Evolutionary conservation across 805 yeast genomes (phyloP).

Genomic region (Saturnispora kantuleensis): DNA sequence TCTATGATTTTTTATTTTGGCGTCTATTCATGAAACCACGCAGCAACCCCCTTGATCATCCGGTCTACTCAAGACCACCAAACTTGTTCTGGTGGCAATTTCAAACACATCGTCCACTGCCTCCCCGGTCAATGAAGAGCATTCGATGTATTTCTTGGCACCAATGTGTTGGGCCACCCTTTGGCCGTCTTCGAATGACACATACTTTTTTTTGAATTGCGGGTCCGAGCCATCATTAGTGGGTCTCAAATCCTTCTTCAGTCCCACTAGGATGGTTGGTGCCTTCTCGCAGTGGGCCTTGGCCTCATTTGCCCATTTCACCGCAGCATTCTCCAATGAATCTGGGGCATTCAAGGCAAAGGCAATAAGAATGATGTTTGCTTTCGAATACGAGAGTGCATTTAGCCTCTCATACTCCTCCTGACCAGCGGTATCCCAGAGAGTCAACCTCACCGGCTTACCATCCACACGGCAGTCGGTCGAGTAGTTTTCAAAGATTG

Average conservation of each 20-base stretch:
- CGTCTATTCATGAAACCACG: constrained; percentile 1
- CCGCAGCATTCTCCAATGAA: constrained; percentile 69
- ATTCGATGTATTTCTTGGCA: constrained; percentile 75
- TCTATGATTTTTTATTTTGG: background rate
- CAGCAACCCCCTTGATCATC: constrained; percentile 35
- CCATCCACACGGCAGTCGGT: constrained; percentile 94
- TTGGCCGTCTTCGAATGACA: constrained; percentile 52
- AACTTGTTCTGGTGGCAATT: constrained; percentile 76
- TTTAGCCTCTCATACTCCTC: constrained; percentile 88
- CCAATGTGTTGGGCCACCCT: constrained; percentile 68
- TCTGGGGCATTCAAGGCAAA: constrained; percentile 82
- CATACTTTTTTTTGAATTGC: constrained; percentile 32
- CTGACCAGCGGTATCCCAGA: constrained; percentile 97
- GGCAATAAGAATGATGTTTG: constrained; percentile 77
- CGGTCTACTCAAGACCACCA: constrained; percentile 43
- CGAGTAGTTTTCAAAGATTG: constrained; percentile 90
- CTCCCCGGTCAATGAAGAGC: constrained; percentile 88
- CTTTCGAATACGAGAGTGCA: constrained; percentile 80
- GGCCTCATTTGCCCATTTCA: constrained; percentile 86
- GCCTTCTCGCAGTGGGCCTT: constrained; percentile 68
- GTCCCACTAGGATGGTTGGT: constrained; percentile 71
- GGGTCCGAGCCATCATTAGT: constrained; percentile 26
- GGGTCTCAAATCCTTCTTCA: constrained; percentile 70
- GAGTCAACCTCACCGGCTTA: constrained; percentile 74
- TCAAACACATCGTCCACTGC: constrained; percentile 94